A percentile compares a stretch with the other conserved stretches of the same genome.
phyloP scores from a whole-genome alignment of 371 early-diverging fungal species.

The Vittaforma corneae region DNA sequence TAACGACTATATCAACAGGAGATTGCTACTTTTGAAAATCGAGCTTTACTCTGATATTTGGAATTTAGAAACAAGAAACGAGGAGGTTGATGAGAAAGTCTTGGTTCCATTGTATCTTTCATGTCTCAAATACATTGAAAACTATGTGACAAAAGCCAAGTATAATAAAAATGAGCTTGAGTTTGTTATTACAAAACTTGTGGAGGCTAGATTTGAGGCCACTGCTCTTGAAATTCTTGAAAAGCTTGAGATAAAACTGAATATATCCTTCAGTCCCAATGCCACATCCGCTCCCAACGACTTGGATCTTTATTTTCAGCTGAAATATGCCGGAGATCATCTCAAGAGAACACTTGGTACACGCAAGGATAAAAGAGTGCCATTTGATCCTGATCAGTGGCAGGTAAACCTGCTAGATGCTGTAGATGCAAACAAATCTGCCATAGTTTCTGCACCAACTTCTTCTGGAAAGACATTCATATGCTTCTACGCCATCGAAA shows the following conservation, averaged over 20 bases:
- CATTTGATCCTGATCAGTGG: constrained; percentile 62
- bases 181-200: constrained; percentile 50
- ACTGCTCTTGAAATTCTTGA: constrained; percentile 53
- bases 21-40: constrained; percentile 52
- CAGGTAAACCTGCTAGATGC: constrained; percentile 61
- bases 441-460: constrained; percentile 62
- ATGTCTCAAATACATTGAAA: constrained; percentile 50
- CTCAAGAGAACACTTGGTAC: constrained; percentile 56
- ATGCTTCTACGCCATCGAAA: constrained; percentile 63
- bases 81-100: constrained; percentile 44
- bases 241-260: constrained; percentile 32
- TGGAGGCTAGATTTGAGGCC: constrained; percentile 54
- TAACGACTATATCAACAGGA: constrained; percentile 40
- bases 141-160: constrained; percentile 8
- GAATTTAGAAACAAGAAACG: constrained; percentile 53
- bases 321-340: constrained; percentile 57
- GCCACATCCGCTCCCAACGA: constrained; percentile 47
- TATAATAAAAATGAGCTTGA: constrained; percentile 32
- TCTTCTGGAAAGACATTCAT: constrained; percentile 63
- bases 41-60: constrained; percentile 57
- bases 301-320: constrained; percentile 58
- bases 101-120: constrained; percentile 55
- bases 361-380: constrained; percentile 58
- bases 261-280: constrained; percentile 3
- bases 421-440: constrained; percentile 57